A percentile compares a stretch with the other conserved stretches of the same genome.
Evolutionary conservation across 108 stramenopile species (phyloP).

Genomic region (Aurantiochytrium sp.): DNA sequence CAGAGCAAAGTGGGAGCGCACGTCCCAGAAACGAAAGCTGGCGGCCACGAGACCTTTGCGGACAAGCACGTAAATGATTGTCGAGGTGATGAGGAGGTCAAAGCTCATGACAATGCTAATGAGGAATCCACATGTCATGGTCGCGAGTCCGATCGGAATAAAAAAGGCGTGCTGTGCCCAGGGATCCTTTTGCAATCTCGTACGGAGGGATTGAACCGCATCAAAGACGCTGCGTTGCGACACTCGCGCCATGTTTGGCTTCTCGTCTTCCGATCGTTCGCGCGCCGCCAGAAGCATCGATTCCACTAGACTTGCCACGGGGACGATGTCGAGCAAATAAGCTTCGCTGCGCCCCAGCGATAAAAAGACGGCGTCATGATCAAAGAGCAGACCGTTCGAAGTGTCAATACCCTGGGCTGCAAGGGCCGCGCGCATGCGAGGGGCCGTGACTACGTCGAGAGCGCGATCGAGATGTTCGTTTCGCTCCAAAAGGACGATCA

Average conservation of each 20-base stretch:
- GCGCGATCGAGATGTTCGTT: neutral
- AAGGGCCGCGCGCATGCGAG: neutral
- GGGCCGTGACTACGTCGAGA: neutral
- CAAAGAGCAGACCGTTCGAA: neutral
- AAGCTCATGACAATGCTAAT: conserved; percentile 5
- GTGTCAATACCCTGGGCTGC: neutral
- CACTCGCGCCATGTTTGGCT: neutral
- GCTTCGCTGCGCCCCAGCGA: neutral
- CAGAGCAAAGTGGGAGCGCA: neutral
- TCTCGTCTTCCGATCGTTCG: neutral
- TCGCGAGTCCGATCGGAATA: neutral
- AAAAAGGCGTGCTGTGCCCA: neutral
- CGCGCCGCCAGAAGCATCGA: neutral
- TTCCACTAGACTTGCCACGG: neutral
- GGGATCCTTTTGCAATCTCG: neutral
- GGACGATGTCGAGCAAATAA: neutral
- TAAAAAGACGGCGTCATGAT: neutral
- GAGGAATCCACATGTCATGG: neutral
- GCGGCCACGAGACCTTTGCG: neutral
- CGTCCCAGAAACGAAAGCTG: conserved; percentile 1
- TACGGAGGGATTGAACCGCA: neutral
- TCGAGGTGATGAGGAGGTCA: neutral
- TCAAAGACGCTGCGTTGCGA: neutral
- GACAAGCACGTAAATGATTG: neutral
- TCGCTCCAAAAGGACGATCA: neutral